phyloP scores from a whole-genome alignment of 345 rosid species.

The Arabidopsis thaliana region DNA sequence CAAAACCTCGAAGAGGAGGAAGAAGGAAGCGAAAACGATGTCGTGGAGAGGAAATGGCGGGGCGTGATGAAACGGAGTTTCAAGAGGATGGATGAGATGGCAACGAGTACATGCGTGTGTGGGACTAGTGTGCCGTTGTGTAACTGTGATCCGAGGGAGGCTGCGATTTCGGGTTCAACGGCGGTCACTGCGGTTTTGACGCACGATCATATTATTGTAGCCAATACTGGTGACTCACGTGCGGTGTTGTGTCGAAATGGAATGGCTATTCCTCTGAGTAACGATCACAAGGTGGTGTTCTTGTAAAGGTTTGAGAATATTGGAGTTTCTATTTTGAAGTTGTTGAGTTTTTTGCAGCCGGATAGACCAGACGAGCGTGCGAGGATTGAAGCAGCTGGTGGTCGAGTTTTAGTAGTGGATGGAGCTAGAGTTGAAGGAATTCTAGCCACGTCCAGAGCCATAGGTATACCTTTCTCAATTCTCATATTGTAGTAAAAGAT shows the following conservation, averaged over 20 bases:
- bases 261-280: conserved; percentile 39
- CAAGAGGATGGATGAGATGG: conserved; percentile 44
- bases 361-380: conserved; percentile 77
- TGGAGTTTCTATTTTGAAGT: neutral
- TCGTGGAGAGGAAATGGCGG: conserved; percentile 36
- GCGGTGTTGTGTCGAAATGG: conserved; percentile 64
- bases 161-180: conserved; percentile 46
- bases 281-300: conserved; percentile 44
- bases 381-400: conserved; percentile 76
- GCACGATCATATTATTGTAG: conserved; percentile 49
- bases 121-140: conserved; percentile 5
- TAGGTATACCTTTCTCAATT: conserved; percentile 52
- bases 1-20: neutral
- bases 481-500: neutral
- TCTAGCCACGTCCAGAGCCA: conserved; percentile 88
- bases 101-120: conserved; percentile 35
- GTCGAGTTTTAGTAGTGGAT: conserved; percentile 56
- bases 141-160: conserved; percentile 29
- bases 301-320: neutral
- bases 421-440: conserved; percentile 88
- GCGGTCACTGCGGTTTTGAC: conserved; percentile 55
- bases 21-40: neutral
- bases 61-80: conserved; percentile 44
- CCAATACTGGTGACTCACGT: conserved; percentile 64
- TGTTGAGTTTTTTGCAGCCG: conserved; percentile 58